These are phyloP conservation scores for Rostrohypoxylon terebratum DNA, from an alignment of 495 filamentous ascomycete species.

Conservation along the genomic window DNA sequence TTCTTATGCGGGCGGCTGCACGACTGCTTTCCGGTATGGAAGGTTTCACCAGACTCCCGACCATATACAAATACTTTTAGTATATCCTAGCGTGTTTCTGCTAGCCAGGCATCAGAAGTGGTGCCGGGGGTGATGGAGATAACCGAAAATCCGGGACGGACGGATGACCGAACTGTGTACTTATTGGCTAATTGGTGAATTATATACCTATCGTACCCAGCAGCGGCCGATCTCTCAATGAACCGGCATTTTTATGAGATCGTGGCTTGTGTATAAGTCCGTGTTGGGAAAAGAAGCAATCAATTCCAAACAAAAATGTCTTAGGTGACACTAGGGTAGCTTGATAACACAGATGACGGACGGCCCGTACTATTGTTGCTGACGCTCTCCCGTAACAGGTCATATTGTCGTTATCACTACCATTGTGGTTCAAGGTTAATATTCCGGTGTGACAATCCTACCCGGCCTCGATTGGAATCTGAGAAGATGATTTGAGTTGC, in stretches of 20 bases:
- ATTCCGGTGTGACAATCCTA: slow-evolving; percentile 27
- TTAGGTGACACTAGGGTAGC: slow-evolving; percentile 20
- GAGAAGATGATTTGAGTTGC: slow-evolving; percentile 1
- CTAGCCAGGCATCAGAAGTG: slow-evolving; percentile 16
- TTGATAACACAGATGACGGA: slow-evolving; percentile 9
- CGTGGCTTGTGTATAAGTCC: not conserved
- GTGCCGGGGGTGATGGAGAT: slow-evolving; percentile 11
- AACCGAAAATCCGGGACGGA: slow-evolving; percentile 36
- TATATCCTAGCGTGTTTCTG: slow-evolving; percentile 29
- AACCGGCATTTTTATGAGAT: not conserved
- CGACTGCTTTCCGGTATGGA: slow-evolving; percentile 22
- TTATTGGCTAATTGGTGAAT: slow-evolving; percentile 31
- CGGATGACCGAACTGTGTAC: slow-evolving; percentile 8
- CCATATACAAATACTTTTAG: slow-evolving; percentile 34
- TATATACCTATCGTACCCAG: slow-evolving; percentile 6
- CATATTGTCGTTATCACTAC: slow-evolving; percentile 9
- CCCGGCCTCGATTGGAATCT: slow-evolving; percentile 12
- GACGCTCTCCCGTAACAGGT: slow-evolving; percentile 17
- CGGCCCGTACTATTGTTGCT: slow-evolving; percentile 24
- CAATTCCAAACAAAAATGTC: slow-evolving; percentile 22
- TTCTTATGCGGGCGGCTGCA: slow-evolving; percentile 35
- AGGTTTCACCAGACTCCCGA: slow-evolving; percentile 34
- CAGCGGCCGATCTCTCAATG: slow-evolving; percentile 22
- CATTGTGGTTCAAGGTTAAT: not conserved
- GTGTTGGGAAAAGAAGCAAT: slow-evolving; percentile 23